Base-by-base conservation (phyloP, 2,329 filamentous ascomycete species). In the Penicillium sp. region DNA sequence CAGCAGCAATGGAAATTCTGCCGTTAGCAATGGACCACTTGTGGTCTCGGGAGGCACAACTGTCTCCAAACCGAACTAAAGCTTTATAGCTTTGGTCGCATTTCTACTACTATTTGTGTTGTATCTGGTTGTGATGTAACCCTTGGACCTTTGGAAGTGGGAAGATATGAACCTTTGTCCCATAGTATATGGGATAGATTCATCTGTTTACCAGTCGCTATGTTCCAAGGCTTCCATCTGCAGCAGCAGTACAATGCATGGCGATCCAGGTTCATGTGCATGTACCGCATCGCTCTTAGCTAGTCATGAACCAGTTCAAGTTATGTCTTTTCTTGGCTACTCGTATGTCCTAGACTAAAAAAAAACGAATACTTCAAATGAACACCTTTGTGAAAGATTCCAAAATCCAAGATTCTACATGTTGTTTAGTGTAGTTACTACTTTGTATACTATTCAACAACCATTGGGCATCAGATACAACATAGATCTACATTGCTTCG, bases 41-140 rank as follows among this genome's bases (percentile, higher is more conserved):
- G 74, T 77, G 45, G 69, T 77, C 11, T 75, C 74, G 5, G 73
- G 75, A n/a, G 72, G 70, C 10, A 61, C 60, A 8, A 57, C 58
- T 44, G 29, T 68, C 21, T 59, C 71, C 19, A 71, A 72, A 54
- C 56, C 65, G 27, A 70, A 65, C 53, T 72, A 64, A 62, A 21
- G 19, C 23, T 23, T 44, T 8, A 39, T 45, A 19, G 33, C 53
- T 41, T 41, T 16, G 21, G 15, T 52, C 49, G 23, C 29, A 23
- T 40, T 5, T 27, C 31, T 19, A 45, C 39, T n/a, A 41, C 11
- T 23, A 43, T 43, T 16, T 52, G 27, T 47, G 46, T 41, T 54
- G 49, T 43, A 34, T 27, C 19, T 38, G 29, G 29, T 23, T 31
- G 36, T 41, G 46, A 10, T 40, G 16, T 19, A 25, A 15, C 19